phyloP scores from a whole-genome alignment of 2,329 filamentous ascomycete genomes.

The Fonsecaea erecta region DNA sequence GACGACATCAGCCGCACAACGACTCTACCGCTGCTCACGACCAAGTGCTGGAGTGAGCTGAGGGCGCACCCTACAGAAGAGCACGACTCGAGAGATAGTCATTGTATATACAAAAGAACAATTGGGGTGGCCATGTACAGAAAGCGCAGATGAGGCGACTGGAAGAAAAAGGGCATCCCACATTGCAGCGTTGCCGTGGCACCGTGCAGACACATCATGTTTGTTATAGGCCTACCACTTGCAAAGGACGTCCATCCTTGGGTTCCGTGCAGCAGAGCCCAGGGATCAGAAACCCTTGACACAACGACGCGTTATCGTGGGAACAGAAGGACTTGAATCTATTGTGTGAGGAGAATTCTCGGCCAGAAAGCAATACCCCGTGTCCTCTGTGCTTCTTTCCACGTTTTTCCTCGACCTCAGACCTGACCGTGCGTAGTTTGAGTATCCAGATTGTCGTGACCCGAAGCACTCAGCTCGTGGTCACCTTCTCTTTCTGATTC shows the following conservation, averaged over 20 bases:
- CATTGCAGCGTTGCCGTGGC: not conserved
- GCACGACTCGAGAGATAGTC: slow-evolving; percentile 3
- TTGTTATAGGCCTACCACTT: not conserved
- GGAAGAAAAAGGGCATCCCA: not conserved
- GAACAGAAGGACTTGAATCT: not conserved
- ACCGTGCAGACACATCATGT: not conserved
- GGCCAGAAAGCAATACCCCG: not conserved
- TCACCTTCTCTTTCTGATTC: slow-evolving; percentile 19
- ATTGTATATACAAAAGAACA: slow-evolving; percentile 29
- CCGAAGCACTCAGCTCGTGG: no score
- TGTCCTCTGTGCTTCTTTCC: not conserved
- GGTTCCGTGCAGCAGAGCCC: slow-evolving; percentile 2
- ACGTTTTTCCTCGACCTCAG: not conserved
- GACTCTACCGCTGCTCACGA: slow-evolving; percentile 23
- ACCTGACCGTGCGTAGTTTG: not conserved
- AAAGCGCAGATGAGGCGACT: not conserved
- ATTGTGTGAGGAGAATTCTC: not conserved
- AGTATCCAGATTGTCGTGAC: not conserved
- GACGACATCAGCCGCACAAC: slow-evolving; percentile 7
- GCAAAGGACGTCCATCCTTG: slow-evolving; percentile 4
- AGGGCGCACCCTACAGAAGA: slow-evolving; percentile 14
- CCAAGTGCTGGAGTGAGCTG: slow-evolving; percentile 37
- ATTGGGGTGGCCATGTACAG: not conserved
- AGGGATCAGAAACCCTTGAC: slow-evolving; percentile 4
- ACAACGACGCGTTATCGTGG: slow-evolving; percentile 2